Evolutionary conservation across 108 stramenopile species (phyloP), one percentile per base, ranked within the genome.

Genomic region (Parietichytrium sp.): DNA sequence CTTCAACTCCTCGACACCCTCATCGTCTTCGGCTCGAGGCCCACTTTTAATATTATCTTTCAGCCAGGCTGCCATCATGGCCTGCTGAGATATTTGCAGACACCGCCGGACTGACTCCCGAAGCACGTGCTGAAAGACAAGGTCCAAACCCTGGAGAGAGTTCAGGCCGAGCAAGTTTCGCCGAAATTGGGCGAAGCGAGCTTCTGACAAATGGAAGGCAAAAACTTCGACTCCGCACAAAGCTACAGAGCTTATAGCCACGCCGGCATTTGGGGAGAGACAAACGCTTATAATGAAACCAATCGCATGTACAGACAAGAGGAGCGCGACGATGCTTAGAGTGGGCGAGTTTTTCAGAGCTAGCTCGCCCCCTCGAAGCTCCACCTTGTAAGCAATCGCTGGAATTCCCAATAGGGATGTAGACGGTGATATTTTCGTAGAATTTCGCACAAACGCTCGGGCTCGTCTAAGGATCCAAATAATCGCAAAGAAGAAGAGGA

Each of bases 41-140:
- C n/a, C n/a, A n/a, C n/a, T n/a, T n/a, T n/a, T n/a, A n/a, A n/a
- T n/a, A n/a, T n/a, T n/a, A n/a, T n/a, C n/a, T n/a, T 20, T 16
- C 0, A 72, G 4, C 61, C 61, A 72, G 8, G 61, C 36, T 6
- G 61, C 20, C 61, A 72, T 72, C 61, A 72, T 72, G 10, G 61
- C 61, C 3, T 72, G 61, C 61, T 72, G 61, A 6, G 61, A 72
- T 23, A 72, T 72, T 3, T 72, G 61, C 61, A 72, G 61, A 72
- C 61, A 72, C 23, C 61, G 61, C 7, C 45, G 38, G 61, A 72
- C 61, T 10, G 61, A 72, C 33, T 72, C 61, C 23, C 61, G 61
- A 16, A 72, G 33, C 20, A 72, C 45, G 38, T 42, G 33, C 42
- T 72, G 38, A 72, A 72, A 72, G 3, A 72, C 33, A 38, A 42